Conservation (phyloP, 768 basidiomycete genomes). For the Zangia roseola region DNA sequence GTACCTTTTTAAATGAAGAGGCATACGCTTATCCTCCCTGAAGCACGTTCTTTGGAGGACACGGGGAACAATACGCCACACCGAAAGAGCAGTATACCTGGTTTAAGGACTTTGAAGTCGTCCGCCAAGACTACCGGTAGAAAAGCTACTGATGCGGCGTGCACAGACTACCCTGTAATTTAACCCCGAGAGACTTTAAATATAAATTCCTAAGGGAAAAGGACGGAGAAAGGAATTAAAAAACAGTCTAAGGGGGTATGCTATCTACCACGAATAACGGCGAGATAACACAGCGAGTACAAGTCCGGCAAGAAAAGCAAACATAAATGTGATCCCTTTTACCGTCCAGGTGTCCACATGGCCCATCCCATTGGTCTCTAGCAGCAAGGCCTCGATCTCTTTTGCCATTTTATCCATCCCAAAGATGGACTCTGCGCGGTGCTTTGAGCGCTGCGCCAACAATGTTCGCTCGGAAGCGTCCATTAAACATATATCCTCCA, state of each 20-base stretch:
- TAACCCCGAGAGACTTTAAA: too few species aligned
- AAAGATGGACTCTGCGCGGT: slow-evolving; percentile 65
- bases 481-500: slow-evolving; percentile 54
- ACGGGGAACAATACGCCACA: slow-evolving; percentile 63
- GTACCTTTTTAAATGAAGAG: neutral
- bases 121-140: slow-evolving; percentile 19
- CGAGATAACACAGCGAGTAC: slow-evolving; percentile 20
- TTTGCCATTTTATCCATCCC: slow-evolving; percentile 74
- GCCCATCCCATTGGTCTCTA: slow-evolving; percentile 58
- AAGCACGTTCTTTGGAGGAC: slow-evolving; percentile 80
- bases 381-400: slow-evolving; percentile 54
- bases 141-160: too few species aligned
- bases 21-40: slow-evolving; percentile 2
- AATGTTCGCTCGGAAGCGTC: slow-evolving; percentile 14
- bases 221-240: too few species aligned
- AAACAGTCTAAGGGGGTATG: too few species aligned
- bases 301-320: slow-evolving; percentile 26
- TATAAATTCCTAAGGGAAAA: too few species aligned
- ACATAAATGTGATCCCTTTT: slow-evolving; percentile 17
- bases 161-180: too few species aligned
- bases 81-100: slow-evolving; percentile 74
- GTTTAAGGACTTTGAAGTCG: slow-evolving; percentile 69
- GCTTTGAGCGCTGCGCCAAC: slow-evolving; percentile 55
- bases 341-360: slow-evolving; percentile 24
- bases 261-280: slow-evolving; percentile 1